Conservation (phyloP, 768 basidiomycete species). For the Tephrocybe rancida region DNA sequence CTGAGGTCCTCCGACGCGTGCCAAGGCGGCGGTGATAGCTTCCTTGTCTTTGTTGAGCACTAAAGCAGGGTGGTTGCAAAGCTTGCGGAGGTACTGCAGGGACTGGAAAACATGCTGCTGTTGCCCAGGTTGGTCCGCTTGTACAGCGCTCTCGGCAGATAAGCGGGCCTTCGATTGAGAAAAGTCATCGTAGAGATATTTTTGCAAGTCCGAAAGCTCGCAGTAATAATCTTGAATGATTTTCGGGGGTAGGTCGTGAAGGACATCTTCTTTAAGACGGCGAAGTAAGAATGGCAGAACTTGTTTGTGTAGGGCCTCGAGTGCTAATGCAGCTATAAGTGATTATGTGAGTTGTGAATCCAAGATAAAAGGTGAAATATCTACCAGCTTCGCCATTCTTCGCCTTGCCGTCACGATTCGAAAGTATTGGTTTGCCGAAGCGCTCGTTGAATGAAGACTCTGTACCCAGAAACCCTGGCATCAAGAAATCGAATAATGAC, state of each 20-base stretch:
- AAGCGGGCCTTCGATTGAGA: conserved; percentile 72
- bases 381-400: conserved; percentile 93
- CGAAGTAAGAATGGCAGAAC: conserved; percentile 97
- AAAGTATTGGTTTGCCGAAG: conserved; percentile 94
- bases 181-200: conserved; percentile 93
- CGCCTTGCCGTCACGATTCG: conserved; percentile 92
- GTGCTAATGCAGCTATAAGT: conserved; percentile 78
- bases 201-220: conserved; percentile 94
- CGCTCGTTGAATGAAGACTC: conserved; percentile 93
- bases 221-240: conserved; percentile 99
- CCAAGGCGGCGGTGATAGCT: conserved; percentile 58
- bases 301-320: conserved; percentile 98
- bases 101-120: conserved; percentile 97
- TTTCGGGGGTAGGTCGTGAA: conserved; percentile 95
- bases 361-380: conserved; percentile 25
- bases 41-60: conserved; percentile 78
- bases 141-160: conserved; percentile 67
- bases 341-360: background rate
- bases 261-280: conserved; percentile 95
- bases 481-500: conserved; percentile 98
- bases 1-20: conserved; percentile 50
- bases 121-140: conserved; percentile 39
- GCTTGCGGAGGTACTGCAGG: conserved; percentile 92
- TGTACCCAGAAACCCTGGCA: conserved; percentile 99
- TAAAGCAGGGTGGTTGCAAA: conserved; percentile 96